Conservation (phyloP, 1,139 yeast species). For the Suhomyces guaymorum region DNA sequence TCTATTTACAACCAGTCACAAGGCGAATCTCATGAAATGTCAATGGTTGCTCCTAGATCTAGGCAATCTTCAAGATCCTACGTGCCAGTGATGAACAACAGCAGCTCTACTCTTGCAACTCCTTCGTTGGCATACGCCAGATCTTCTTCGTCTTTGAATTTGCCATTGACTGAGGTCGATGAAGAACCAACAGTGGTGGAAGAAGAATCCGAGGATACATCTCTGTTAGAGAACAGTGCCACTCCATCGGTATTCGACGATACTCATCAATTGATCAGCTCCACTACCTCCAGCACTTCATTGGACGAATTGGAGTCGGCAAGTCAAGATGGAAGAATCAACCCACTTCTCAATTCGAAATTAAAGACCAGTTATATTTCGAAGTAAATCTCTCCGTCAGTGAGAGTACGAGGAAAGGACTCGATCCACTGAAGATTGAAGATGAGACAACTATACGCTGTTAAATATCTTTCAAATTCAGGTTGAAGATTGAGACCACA, state of each 20-base stretch:
- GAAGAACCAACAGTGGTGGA: constrained; percentile 15
- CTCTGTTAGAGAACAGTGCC: constrained; percentile 34
- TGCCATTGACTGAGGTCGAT: constrained; percentile 13
- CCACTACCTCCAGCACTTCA: constrained; percentile 35
- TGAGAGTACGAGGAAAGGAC: too few species aligned
- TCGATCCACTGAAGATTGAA: too few species aligned
- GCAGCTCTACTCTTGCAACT: constrained; percentile 9
- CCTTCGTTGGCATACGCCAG: constrained; percentile 11
- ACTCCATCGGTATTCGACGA: constrained; percentile 44
- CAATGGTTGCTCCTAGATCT: constrained; percentile 28
- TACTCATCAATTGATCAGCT: constrained; percentile 24
- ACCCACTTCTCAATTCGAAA: constrained; percentile 5
- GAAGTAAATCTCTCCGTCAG: too few species aligned
- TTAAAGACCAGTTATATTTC: too few species aligned
- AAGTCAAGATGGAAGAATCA: constrained; percentile 2
- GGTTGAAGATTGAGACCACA: too few species aligned
- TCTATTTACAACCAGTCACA: constrained; percentile 4
- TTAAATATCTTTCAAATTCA: too few species aligned
- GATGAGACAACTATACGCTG: too few species aligned
- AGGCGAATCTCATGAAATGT: constrained; percentile 30
- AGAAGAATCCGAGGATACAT: constrained; percentile 32
- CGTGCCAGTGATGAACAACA: constrained; percentile 16
- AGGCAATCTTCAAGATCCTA: constrained; percentile 33
- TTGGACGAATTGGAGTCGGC: constrained; percentile 31
- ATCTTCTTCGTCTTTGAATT: constrained; percentile 21